Conservation (phyloP, 345 rosid genomes). For the Reutealis trisperma region DNA sequence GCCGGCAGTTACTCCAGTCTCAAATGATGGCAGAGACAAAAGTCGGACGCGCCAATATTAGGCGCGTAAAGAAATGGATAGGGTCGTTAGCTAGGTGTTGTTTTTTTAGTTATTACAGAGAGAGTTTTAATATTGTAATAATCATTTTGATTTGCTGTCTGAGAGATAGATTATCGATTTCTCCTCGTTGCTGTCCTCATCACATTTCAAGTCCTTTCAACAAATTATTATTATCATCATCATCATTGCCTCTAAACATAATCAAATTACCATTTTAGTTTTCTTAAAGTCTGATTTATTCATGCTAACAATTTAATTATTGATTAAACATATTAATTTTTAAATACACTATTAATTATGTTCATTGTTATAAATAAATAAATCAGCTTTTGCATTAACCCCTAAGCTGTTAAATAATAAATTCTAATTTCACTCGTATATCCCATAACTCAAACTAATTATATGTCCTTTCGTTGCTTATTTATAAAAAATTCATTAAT, state of each 20-base stretch:
- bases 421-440: too few relatives aligned
- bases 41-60: background rate
- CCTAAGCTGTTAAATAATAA: too few relatives aligned
- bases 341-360: too few relatives aligned
- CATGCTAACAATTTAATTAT: too few relatives aligned
- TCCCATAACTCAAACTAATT: too few relatives aligned
- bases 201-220: background rate
- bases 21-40: slow-evolving; percentile 4
- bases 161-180: background rate
- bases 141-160: background rate
- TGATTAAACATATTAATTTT: too few relatives aligned
- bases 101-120: background rate
- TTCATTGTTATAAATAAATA: too few relatives aligned
- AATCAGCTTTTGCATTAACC: too few relatives aligned
- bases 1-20: slow-evolving; percentile 9
- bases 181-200: background rate
- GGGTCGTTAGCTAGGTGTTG: background rate
- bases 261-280: too few relatives aligned
- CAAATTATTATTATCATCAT: background rate
- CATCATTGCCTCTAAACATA: background rate
- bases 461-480: too few relatives aligned
- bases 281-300: too few relatives aligned
- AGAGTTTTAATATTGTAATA: background rate
- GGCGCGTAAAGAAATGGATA: background rate
- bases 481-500: too few relatives aligned